Conservation (phyloP, 306 rosid genomes). For the Prunus salicina region DNA sequence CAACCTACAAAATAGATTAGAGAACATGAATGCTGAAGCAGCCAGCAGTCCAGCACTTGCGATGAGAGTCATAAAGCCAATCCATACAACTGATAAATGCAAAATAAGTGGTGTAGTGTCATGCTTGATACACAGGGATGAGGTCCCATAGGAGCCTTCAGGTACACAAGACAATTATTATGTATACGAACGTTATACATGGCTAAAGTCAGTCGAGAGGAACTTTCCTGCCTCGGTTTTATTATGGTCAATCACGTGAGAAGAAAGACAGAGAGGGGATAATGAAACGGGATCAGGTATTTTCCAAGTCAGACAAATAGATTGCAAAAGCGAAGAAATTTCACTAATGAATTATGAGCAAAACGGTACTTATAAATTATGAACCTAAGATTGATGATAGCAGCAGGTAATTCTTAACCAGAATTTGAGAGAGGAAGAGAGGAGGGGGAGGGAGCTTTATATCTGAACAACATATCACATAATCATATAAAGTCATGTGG, state of each 20-base stretch:
- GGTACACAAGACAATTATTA: background rate
- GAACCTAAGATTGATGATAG: background rate
- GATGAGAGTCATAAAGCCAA: background rate
- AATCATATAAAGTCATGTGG: conserved; percentile 40
- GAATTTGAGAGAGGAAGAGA: background rate
- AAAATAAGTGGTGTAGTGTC: background rate
- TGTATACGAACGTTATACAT: too few relatives aligned
- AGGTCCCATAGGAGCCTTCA: background rate
- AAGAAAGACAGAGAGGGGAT: background rate
- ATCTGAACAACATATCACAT: conserved; percentile 11
- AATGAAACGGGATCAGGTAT: too few relatives aligned
- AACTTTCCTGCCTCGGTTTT: too few relatives aligned
- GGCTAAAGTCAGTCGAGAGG: too few relatives aligned
- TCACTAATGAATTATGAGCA: background rate
- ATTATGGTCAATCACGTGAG: background rate
- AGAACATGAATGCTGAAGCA: background rate
- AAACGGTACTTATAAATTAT: background rate
- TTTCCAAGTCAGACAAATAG: too few relatives aligned
- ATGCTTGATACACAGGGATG: background rate
- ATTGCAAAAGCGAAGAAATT: too few relatives aligned
- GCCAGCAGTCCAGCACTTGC: background rate
- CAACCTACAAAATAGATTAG: conserved; percentile 1
- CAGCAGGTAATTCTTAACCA: background rate
- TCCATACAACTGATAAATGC: too few relatives aligned
- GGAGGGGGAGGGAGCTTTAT: background rate